Evolutionary conservation across 2,329 filamentous ascomycete species (phyloP), one percentile per base, ranked within the genome.

Genomic region (Alternaria novae-zelandiae): DNA sequence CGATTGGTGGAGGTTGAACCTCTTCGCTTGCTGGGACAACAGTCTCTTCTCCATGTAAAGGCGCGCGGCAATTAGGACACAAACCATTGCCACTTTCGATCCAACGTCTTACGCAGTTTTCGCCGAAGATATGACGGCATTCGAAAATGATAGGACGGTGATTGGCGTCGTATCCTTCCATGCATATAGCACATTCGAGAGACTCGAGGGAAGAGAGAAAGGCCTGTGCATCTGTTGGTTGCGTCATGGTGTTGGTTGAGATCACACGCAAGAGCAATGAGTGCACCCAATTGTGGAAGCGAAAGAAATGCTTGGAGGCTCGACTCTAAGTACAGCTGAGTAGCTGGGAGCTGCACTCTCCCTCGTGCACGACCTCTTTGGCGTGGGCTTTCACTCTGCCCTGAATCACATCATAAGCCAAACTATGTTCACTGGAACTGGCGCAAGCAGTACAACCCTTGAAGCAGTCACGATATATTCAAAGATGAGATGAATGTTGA

Each of bases 101-200:
- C 55, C 50, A 63, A 25, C 17, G 28, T 12, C 10, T 20, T 12
- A 63, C 5, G 44, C 60, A 63, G 6, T 44, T n/a, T 46, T 30
- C 28, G 23, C 55, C 55, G 28, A 54, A 55, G 30, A 59, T 30
- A 25, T 63, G 60, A 10, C 13, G 49, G 23, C 60, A 63, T 30
- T 43, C 25, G 10, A 55, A n/a, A 11, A 46, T 23, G 8, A 57
- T 50, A 9, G 55, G 28, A 5, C 11, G 44, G 12, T 63, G 60
- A 7, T 23, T 49, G 4, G 32, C 8, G 41, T 30, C 20, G 47
- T 45, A 58, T n/a, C 28, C 23, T 12, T 59, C 55, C 32, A 30
- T 32, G 43, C 60, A 59, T n/a, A 63, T 36, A 50, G 12, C 36
- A 44, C 55, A 63, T 26, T 59, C 55, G 17, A 47, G n/a, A 17